Conservation (phyloP, 441 rosid genomes). For the Erodium moschatum region DNA sequence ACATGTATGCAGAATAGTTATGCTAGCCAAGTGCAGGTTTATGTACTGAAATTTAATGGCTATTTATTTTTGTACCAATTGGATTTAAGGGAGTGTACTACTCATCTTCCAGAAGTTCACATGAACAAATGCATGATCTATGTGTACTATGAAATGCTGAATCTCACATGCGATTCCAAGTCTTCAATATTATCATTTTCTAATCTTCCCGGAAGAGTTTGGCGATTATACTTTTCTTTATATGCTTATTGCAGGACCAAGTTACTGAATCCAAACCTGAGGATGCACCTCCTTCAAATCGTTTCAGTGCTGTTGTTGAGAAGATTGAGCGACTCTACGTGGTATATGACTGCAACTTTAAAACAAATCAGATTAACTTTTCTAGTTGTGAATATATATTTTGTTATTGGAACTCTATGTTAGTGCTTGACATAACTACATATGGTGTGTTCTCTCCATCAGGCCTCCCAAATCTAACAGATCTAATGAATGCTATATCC, state of each 20-base stretch:
- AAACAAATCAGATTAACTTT: background rate
- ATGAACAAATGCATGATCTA: too few relatives aligned
- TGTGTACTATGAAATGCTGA: background rate
- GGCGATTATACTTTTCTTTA: background rate
- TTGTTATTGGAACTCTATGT: background rate
- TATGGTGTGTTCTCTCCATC: background rate
- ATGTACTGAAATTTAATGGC: too few relatives aligned
- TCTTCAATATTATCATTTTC: background rate
- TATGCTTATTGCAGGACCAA: conserved; percentile 6
- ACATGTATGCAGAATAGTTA: too few relatives aligned
- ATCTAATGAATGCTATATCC: background rate
- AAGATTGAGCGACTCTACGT: conserved; percentile 95
- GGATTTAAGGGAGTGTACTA: too few relatives aligned
- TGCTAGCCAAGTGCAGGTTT: too few relatives aligned
- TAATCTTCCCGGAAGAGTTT: background rate
- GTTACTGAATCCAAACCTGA: background rate
- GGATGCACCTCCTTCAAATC: conserved; percentile 35
- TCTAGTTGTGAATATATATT: background rate
- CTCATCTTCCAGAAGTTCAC: too few relatives aligned
- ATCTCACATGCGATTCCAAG: background rate
- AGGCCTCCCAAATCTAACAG: background rate
- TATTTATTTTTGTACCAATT: too few relatives aligned
- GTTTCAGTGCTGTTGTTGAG: conserved; percentile 93
- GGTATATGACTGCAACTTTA: conserved; percentile 40
- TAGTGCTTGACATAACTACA: background rate